Evolutionary conservation across 768 basidiomycete species (phyloP).

Genomic region (Termitomyces sp.): DNA sequence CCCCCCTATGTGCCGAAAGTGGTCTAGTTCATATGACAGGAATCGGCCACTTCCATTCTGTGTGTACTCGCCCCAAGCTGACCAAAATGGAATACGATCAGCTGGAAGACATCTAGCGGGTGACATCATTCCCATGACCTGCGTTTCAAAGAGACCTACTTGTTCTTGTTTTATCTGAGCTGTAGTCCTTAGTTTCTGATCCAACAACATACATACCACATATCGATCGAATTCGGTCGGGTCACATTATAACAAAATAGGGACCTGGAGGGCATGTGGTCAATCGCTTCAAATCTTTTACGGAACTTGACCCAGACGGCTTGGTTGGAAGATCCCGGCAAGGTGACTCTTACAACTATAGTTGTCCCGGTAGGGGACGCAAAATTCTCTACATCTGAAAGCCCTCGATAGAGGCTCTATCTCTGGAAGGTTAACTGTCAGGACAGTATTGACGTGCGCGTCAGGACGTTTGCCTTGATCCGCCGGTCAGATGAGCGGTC

Average conservation of each 20-base stretch:
- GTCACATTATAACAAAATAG: background rate
- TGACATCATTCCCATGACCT: conserved; percentile 53
- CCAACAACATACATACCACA: background rate
- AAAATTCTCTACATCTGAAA: background rate
- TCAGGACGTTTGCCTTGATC: background rate
- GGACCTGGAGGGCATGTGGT: background rate
- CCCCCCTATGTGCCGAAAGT: background rate
- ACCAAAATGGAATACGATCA: background rate
- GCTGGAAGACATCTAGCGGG: conserved; percentile 13
- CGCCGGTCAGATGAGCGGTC: background rate
- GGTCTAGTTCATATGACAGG: background rate
- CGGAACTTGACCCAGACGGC: background rate
- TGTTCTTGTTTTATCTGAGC: background rate
- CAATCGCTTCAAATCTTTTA: background rate
- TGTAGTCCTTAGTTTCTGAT: background rate
- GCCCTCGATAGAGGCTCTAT: background rate
- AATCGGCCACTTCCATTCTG: background rate
- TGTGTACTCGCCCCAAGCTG: background rate
- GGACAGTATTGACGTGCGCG: background rate
- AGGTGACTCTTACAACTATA: background rate
- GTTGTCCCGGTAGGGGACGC: background rate
- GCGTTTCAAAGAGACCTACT: background rate
- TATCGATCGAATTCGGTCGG: background rate
- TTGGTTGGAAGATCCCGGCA: background rate
- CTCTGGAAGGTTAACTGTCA: background rate